A percentile compares a stretch with the other conserved stretches of the same genome.
These are phyloP conservation scores for Ammopiptanthus mongolicus DNA, from an alignment of 306 rosid genomes.

Conservation along the genomic window DNA sequence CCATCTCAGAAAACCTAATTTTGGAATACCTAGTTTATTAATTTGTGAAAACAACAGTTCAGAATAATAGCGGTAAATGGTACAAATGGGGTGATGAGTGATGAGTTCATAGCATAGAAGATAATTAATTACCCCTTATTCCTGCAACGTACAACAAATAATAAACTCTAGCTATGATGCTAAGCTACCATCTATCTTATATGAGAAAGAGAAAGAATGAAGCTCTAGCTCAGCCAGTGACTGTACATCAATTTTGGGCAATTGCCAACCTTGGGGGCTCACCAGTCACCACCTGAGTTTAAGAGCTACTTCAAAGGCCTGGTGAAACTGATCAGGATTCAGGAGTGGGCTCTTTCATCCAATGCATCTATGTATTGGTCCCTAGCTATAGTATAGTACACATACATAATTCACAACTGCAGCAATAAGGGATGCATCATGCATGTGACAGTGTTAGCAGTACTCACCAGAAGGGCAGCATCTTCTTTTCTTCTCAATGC, in stretches of 20 bases:
- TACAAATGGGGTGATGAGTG: slow-evolving; percentile 4
- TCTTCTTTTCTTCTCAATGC: slow-evolving; percentile 34
- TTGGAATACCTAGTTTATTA: not conserved
- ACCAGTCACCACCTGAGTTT: slow-evolving; percentile 40
- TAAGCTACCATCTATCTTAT: not conserved
- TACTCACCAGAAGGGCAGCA: slow-evolving; percentile 32
- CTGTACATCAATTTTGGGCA: slow-evolving; percentile 22
- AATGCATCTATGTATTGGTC: slow-evolving; percentile 33
- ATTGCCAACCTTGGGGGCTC: not conserved
- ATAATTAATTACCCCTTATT: not conserved
- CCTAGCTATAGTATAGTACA: slow-evolving; percentile 40
- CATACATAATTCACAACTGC: slow-evolving; percentile 33
- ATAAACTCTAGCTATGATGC: slow-evolving; percentile 10
- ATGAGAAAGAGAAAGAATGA: slow-evolving; percentile 32
- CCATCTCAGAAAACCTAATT: not conserved
- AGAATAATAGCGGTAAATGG: slow-evolving; percentile 9
- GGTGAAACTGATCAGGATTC: not conserved
- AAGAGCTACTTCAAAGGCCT: slow-evolving; percentile 16
- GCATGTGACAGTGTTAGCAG: slow-evolving; percentile 40
- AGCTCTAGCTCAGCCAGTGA: not conserved
- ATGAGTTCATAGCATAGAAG: not conserved
- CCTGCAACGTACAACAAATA: not conserved
- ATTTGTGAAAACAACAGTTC: slow-evolving; percentile 17
- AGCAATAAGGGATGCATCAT: slow-evolving; percentile 40
- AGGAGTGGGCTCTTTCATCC: slow-evolving; percentile 27